Evolutionary conservation across 192 early-diverging fungal species (phyloP).

Genomic region (Linnemannia exigua): DNA sequence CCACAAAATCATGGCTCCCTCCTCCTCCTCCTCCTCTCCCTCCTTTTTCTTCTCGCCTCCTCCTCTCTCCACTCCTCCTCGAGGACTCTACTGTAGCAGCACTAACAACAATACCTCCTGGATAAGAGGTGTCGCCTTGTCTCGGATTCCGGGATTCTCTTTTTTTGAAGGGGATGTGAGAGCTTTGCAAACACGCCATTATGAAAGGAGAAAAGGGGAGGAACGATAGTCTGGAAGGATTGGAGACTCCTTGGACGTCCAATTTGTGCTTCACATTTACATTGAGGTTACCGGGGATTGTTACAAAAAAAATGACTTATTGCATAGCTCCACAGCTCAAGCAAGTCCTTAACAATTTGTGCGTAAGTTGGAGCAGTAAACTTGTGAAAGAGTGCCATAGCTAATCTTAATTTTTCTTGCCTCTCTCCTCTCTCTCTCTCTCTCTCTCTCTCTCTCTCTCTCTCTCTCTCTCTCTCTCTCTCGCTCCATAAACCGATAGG

Average conservation of each 20-base stretch:
- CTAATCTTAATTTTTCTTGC: background rate
- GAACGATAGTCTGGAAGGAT: background rate
- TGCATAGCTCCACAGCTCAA: background rate
- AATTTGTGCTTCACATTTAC: background rate
- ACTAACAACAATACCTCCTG: background rate
- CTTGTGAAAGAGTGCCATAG: background rate
- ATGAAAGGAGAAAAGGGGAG: background rate
- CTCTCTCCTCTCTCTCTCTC: background rate
- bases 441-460: background rate
- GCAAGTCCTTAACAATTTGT: background rate
- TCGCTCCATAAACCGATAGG: conserved; percentile 18
- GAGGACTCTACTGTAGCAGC: background rate
- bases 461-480: background rate
- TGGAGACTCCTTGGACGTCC: background rate
- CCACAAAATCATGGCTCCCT: background rate
- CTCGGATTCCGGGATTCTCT: background rate
- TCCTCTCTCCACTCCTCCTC: background rate
- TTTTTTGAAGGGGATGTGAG: background rate
- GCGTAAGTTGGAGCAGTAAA: background rate
- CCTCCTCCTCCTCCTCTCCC: background rate
- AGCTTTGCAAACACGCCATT: background rate
- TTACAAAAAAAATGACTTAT: background rate
- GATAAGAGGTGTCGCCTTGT: background rate
- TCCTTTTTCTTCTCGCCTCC: background rate
- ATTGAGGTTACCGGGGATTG: background rate